Evolutionary conservation across 108 stramenopile species (phyloP).

Genomic region (Craspedostauros australis): DNA sequence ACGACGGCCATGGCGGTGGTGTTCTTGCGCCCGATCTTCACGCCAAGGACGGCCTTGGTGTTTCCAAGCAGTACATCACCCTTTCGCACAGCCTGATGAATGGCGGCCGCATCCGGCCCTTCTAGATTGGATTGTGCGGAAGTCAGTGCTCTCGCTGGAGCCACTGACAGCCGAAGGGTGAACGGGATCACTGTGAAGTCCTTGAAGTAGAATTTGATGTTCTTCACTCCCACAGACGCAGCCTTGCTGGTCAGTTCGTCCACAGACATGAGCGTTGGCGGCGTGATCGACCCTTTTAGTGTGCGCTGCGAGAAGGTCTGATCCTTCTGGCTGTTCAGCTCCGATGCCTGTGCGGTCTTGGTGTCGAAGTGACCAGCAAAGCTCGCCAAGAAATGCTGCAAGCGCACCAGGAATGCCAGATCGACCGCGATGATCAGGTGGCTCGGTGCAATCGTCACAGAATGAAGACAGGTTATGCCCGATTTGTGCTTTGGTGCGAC

Average conservation of each 20-base stretch:
- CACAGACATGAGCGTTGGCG: conserved; percentile 7
- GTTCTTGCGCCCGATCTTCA: conserved; percentile 61
- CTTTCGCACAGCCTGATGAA: conserved; percentile 77
- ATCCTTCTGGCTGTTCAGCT: conserved; percentile 9
- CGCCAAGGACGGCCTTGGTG: conserved; percentile 44
- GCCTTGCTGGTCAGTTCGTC: conserved; percentile 12
- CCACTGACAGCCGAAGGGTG: conserved; percentile 56
- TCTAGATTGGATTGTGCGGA: conserved; percentile 48
- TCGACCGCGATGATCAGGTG: conserved; percentile 52
- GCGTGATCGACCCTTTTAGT: conserved; percentile 10
- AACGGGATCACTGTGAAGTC: conserved; percentile 52
- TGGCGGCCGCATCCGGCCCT: conserved; percentile 54
- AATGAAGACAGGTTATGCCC: conserved; percentile 44
- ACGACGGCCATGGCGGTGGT: conserved; percentile 56
- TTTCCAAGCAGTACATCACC: conserved; percentile 61
- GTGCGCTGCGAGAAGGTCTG: background rate
- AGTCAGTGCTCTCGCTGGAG: conserved; percentile 57
- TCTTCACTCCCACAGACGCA: conserved; percentile 20
- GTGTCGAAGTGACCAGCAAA: conserved; percentile 32
- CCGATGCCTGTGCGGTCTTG: background rate
- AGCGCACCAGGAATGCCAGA: conserved; percentile 58
- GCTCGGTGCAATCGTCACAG: conserved; percentile 51
- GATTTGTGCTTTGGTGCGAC: conserved; percentile 65
- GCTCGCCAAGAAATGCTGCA: conserved; percentile 52
- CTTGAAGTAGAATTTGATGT: conserved; percentile 57